A percentile compares a stretch with the other conserved stretches of the same genome.
Evolutionary conservation across 805 yeast species (phyloP).

Genomic region (Spathaspora gorwiae): DNA sequence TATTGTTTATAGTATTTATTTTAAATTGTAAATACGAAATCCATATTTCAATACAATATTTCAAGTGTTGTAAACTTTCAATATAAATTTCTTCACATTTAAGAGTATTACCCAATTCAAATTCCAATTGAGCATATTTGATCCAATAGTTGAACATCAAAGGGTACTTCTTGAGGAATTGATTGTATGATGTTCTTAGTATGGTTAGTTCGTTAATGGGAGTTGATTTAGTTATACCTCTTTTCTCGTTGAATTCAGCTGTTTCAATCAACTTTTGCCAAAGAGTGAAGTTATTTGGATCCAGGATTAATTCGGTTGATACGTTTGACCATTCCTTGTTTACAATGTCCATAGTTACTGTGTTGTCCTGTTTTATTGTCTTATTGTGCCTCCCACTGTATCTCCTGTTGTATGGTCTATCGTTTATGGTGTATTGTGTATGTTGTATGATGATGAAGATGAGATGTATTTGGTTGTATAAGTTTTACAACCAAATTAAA

Average conservation of each 20-base stretch:
- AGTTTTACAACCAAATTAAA: no score
- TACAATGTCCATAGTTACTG: no score
- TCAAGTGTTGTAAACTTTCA: conserved; percentile 34
- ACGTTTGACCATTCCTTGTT: conserved; percentile 22
- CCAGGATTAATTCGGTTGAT: conserved; percentile 25
- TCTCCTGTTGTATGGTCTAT: no score
- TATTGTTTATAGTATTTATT: conserved; percentile 25
- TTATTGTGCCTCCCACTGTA: no score
- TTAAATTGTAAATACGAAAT: conserved; percentile 40
- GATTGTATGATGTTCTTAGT: conserved; percentile 37
- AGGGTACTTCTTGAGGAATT: conserved; percentile 46
- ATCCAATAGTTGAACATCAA: conserved; percentile 53
- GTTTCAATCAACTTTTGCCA: conserved; percentile 35
- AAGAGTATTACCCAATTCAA: conserved; percentile 37
- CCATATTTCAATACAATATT: conserved; percentile 51
- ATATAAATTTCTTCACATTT: conserved; percentile 33
- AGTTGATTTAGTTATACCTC: conserved; percentile 33
- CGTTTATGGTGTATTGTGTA: no score
- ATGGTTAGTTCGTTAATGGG: conserved; percentile 22
- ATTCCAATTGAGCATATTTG: conserved; percentile 47
- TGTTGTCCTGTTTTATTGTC: no score
- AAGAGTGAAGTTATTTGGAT: conserved; percentile 30
- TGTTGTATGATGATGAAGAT: no score
- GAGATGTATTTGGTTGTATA: no score
- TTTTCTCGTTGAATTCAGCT: conserved; percentile 22